A percentile compares a stretch with the other conserved stretches of the same genome.
phyloP scores from a whole-genome alignment of 2,329 filamentous ascomycete species.

The Fusarium sp. region DNA sequence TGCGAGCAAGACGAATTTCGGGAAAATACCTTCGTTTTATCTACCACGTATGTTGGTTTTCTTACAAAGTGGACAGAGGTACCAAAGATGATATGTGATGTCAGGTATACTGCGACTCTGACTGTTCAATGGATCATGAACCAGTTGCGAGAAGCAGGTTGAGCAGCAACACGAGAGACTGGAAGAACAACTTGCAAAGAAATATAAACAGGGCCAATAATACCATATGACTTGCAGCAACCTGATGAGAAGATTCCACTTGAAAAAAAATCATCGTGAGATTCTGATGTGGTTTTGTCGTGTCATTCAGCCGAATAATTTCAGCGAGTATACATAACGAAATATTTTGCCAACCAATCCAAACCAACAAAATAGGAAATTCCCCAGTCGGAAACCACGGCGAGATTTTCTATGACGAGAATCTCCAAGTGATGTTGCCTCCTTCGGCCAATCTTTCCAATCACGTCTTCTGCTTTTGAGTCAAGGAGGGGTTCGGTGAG shows the following conservation, averaged over 20 bases:
- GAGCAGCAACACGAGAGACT: background rate
- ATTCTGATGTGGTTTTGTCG: background rate
- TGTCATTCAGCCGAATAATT: background rate
- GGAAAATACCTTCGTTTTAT: background rate
- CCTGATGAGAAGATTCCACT: background rate
- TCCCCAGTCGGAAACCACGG: background rate
- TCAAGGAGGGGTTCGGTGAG: background rate
- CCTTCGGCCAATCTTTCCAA: slow-evolving; percentile 11
- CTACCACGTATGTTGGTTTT: rapidly evolving
- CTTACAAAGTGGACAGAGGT: too few species aligned
- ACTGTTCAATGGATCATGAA: background rate
- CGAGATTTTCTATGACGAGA: slow-evolving; percentile 6
- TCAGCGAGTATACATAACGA: background rate
- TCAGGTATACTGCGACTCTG: background rate
- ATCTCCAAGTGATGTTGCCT: background rate
- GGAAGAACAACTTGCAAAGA: background rate
- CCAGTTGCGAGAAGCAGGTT: background rate
- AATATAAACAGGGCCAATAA: too few species aligned
- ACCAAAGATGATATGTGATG: background rate
- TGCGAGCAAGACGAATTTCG: background rate
- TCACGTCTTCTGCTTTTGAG: background rate
- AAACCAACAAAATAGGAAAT: background rate
- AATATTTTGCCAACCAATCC: slow-evolving; percentile 5
- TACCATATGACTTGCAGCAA: too few species aligned
- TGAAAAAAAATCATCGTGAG: background rate